These are phyloP conservation scores for Phlebiopsis gigantea DNA, from an alignment of 768 basidiomycete species.

Conservation along the genomic window DNA sequence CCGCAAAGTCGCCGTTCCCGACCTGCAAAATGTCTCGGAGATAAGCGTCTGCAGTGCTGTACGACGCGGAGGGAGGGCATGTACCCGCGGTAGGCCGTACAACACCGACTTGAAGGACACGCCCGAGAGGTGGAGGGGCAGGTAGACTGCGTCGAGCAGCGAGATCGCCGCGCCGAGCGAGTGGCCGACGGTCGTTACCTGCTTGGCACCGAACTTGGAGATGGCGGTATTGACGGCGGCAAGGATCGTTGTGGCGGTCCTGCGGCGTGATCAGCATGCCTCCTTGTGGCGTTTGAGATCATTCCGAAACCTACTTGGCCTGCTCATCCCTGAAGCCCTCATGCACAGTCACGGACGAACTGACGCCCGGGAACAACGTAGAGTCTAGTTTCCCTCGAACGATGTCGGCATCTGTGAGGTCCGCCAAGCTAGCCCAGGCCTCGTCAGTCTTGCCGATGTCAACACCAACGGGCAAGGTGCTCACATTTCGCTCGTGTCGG, in stretches of 20 bases:
- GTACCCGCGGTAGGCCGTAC: constrained; percentile 34
- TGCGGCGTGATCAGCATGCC: too few species aligned
- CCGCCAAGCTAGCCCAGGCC: constrained; percentile 23
- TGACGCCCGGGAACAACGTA: constrained; percentile 46
- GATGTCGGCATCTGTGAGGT: constrained; percentile 40
- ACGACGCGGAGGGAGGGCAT: neutral
- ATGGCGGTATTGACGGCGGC: constrained; percentile 40
- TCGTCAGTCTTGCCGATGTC: too few species aligned
- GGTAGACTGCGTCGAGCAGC: constrained; percentile 36
- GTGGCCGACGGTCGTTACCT: constrained; percentile 41
- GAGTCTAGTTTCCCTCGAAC: constrained; percentile 29
- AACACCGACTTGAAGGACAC: constrained; percentile 27
- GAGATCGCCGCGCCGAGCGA: constrained; percentile 36
- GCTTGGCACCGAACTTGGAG: constrained; percentile 27
- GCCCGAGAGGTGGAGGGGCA: constrained; percentile 30
- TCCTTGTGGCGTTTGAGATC: neutral
- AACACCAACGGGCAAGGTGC: neutral
- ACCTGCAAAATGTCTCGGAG: constrained; percentile 21
- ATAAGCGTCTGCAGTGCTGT: neutral
- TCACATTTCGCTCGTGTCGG: constrained; percentile 28
- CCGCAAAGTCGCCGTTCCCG: constrained; percentile 53
- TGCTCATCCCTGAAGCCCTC: constrained; percentile 43
- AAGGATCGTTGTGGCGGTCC: constrained; percentile 33
- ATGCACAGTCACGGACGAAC: constrained; percentile 37
- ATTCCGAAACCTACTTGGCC: constrained; percentile 30